Percentiles rank a stretch among this genome's conserved stretches.
These are phyloP conservation scores for Glycine latifolia DNA, from an alignment of 306 rosid genomes.

Conservation along the genomic window DNA sequence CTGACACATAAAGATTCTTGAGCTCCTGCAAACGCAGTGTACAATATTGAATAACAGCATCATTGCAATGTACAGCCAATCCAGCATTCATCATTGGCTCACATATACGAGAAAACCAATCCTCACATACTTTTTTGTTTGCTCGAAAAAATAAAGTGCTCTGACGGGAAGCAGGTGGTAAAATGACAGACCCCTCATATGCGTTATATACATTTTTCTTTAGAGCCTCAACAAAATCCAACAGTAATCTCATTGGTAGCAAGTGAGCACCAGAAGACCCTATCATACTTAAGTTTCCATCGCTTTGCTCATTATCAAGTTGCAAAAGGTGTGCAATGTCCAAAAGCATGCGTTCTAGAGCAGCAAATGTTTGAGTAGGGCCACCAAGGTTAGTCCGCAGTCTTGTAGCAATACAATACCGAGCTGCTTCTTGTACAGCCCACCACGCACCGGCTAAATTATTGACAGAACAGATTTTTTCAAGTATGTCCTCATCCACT, in stretches of 20 bases:
- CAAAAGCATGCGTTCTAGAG: conserved; percentile 94
- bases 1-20: conserved; percentile 64
- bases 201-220: conserved; percentile 97
- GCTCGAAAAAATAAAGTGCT: conserved; percentile 96
- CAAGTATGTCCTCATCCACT: conserved; percentile 82
- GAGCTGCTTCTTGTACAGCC: conserved; percentile 94
- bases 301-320: conserved; percentile 87
- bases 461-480: conserved; percentile 76
- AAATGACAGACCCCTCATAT: conserved; percentile 89
- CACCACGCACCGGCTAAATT: conserved; percentile 95
- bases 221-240: conserved; percentile 91
- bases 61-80: conserved; percentile 86
- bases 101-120: conserved; percentile 99
- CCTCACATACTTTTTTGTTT: conserved; percentile 95
- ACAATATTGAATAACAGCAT: conserved; percentile 89
- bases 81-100: conserved; percentile 99
- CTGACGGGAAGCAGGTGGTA: conserved; percentile 77
- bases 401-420: conserved; percentile 85
- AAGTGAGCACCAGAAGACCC: conserved; percentile 96
- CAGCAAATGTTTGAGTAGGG: conserved; percentile 97
- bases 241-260: conserved; percentile 87
- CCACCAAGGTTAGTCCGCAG: conserved; percentile 98
- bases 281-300: conserved; percentile 90
- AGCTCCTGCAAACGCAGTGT: conserved; percentile 86
- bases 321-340: conserved; percentile 84